Percentiles rank a stretch among this genome's conserved stretches.
phyloP scores from a whole-genome alignment of 139 green algal species.

The Raphidocelis subcapitata region DNA sequence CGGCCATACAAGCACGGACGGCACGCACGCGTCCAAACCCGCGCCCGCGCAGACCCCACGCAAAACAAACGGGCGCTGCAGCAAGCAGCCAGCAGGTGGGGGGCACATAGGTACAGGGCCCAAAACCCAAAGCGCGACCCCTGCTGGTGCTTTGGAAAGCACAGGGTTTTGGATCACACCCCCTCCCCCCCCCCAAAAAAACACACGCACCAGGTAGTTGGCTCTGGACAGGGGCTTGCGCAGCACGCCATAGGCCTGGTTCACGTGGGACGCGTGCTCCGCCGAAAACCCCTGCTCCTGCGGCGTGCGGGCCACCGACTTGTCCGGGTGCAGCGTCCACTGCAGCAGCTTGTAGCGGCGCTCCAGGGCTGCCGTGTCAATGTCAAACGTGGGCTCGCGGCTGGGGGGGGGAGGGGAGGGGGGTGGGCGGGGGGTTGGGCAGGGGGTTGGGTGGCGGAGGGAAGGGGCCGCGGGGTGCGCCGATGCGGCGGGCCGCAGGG shows the following conservation, averaged over 20 bases:
- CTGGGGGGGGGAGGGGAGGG: slow-evolving; percentile 18
- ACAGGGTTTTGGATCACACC: no score
- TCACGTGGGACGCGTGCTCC: slow-evolving; percentile 59
- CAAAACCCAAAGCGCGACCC: no score
- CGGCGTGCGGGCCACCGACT: slow-evolving; percentile 29
- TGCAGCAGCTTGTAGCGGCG: slow-evolving; percentile 62
- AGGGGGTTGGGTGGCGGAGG: neutral
- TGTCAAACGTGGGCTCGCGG: slow-evolving; percentile 40
- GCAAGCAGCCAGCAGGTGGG: no score
- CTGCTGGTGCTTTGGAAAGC: no score
- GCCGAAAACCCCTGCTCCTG: slow-evolving; percentile 56
- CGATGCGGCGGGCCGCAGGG: neutral
- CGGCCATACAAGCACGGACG: no score
- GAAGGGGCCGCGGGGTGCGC: neutral
- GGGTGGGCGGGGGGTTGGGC: neutral
- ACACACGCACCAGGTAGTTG: slow-evolving; percentile 72
- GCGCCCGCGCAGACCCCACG: no score
- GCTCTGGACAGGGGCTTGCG: slow-evolving; percentile 55
- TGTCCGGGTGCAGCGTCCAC: slow-evolving; percentile 68
- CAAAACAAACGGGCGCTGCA: no score
- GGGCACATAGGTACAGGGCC: no score
- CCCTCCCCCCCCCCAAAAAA: no score
- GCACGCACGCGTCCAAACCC: no score
- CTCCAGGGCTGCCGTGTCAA: slow-evolving; percentile 56
- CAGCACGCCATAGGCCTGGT: slow-evolving; percentile 65